Evolutionary conservation across 1,139 yeast species (phyloP).

Genomic region (Yarrowia galli): DNA sequence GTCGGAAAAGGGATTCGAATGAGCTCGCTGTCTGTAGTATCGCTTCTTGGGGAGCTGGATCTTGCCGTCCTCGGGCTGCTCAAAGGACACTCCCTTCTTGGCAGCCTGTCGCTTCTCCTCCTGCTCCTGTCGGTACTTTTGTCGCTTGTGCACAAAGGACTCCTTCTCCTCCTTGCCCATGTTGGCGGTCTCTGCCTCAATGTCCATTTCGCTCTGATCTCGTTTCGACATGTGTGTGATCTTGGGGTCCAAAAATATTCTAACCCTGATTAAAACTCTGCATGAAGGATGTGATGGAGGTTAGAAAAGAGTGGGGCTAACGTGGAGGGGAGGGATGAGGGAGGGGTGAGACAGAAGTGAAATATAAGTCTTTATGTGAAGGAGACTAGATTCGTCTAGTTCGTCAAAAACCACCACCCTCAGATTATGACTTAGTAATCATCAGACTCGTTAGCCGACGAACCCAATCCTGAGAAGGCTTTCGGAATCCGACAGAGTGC

Average conservation of each 20-base stretch:
- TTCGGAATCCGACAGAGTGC: constrained; percentile 6
- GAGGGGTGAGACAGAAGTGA: not conserved
- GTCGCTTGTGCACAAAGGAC: constrained; percentile 47
- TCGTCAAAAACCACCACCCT: not conserved
- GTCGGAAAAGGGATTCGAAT: constrained; percentile 96
- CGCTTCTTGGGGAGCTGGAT: constrained; percentile 62
- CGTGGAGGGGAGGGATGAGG: too few species aligned
- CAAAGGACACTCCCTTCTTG: constrained; percentile 50
- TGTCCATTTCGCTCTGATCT: constrained; percentile 33
- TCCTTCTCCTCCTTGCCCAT: constrained; percentile 35
- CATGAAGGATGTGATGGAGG: not conserved
- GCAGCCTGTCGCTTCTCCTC: constrained; percentile 51
- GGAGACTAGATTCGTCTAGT: not conserved
- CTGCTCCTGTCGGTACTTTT: constrained; percentile 53
- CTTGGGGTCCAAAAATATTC: not conserved
- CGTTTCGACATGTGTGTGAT: constrained; percentile 33
- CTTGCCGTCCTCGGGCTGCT: constrained; percentile 42
- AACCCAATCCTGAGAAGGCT: not conserved
- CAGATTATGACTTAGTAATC: constrained; percentile 29
- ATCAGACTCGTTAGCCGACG: not conserved
- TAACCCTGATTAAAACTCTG: constrained; percentile 25
- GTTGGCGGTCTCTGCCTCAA: constrained; percentile 27
- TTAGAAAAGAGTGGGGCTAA: not conserved
- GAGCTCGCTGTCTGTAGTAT: constrained; percentile 95
- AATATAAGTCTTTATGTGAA: not conserved